phyloP scores from a whole-genome alignment of 106 monocot genomes.

The Chionographis japonica region DNA sequence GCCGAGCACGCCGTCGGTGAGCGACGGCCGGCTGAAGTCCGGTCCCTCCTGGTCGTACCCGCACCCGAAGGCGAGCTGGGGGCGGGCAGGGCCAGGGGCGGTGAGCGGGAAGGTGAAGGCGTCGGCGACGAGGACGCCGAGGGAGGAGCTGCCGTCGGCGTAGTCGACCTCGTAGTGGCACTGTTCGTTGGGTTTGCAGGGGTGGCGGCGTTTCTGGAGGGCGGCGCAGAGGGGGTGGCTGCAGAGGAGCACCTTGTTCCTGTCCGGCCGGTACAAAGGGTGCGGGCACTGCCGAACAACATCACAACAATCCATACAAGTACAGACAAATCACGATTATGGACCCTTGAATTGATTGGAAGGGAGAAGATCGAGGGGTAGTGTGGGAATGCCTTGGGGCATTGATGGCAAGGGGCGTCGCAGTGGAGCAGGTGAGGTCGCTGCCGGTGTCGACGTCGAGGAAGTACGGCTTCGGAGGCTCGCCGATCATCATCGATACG shows the following conservation, averaged over 20 bases:
- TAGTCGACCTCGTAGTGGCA: slow-evolving; percentile 87
- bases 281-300: slow-evolving; percentile 58
- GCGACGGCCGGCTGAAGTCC: slow-evolving; percentile 11
- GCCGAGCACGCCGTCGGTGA: slow-evolving; percentile 76
- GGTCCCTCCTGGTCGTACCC: slow-evolving; percentile 71
- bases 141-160: slow-evolving; percentile 64
- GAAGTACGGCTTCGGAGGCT: slow-evolving; percentile 87
- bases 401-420: slow-evolving; percentile 85
- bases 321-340: too few relatives aligned
- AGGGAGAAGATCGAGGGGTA: neutral
- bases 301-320: neutral
- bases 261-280: slow-evolving; percentile 58
- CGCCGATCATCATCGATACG: slow-evolving; percentile 59
- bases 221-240: slow-evolving; percentile 49
- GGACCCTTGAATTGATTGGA: neutral
- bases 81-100: slow-evolving; percentile 11
- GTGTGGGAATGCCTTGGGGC: slow-evolving; percentile 38
- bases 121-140: slow-evolving; percentile 76
- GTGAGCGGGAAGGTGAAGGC: slow-evolving; percentile 43
- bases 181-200: slow-evolving; percentile 34
- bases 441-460: slow-evolving; percentile 96
- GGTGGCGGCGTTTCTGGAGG: slow-evolving; percentile 18
- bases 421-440: slow-evolving; percentile 95
- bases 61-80: slow-evolving; percentile 70
- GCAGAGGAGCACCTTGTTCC: slow-evolving; percentile 59